These are phyloP conservation scores for Gynochthodes officinalis DNA, from an alignment of 257 asterid genomes.

Conservation along the genomic window DNA sequence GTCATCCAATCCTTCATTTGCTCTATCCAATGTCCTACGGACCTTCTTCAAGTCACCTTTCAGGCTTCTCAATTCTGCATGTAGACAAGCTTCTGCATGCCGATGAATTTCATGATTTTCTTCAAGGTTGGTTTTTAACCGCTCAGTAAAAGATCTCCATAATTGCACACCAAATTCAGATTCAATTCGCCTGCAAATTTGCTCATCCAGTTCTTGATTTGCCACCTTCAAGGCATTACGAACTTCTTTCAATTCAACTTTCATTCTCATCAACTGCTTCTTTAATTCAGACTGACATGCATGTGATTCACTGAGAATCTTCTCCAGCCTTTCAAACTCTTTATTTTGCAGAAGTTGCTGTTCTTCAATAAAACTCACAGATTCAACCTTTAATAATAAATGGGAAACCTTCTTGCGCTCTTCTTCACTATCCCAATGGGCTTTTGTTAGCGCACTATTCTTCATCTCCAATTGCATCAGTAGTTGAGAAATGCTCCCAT, in stretches of 20 bases:
- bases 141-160: conserved; percentile 67
- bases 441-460: conserved; percentile 39
- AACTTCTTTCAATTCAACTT: conserved; percentile 45
- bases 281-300: conserved; percentile 33
- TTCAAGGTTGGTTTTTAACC: conserved; percentile 49
- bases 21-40: conserved; percentile 50
- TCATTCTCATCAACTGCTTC: conserved; percentile 42
- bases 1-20: conserved; percentile 63
- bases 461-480: conserved; percentile 51
- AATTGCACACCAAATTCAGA: conserved; percentile 64
- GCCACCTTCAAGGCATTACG: conserved; percentile 43
- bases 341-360: conserved; percentile 46
- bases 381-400: conserved; percentile 39
- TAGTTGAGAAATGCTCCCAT: conserved; percentile 29
- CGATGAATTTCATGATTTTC: conserved; percentile 46
- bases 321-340: conserved; percentile 47
- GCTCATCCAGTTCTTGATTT: conserved; percentile 61
- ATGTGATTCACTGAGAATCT: conserved; percentile 49
- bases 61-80: conserved; percentile 47
- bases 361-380: conserved; percentile 37
- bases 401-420: conserved; percentile 47
- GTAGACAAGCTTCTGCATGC: conserved; percentile 70
- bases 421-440: conserved; percentile 54
- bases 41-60: conserved; percentile 50
- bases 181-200: conserved; percentile 52